Percentiles rank a stretch among this genome's conserved stretches.
Evolutionary conservation across 352 stramenopile genomes (phyloP).

Genomic region (Bremia lactucae): DNA sequence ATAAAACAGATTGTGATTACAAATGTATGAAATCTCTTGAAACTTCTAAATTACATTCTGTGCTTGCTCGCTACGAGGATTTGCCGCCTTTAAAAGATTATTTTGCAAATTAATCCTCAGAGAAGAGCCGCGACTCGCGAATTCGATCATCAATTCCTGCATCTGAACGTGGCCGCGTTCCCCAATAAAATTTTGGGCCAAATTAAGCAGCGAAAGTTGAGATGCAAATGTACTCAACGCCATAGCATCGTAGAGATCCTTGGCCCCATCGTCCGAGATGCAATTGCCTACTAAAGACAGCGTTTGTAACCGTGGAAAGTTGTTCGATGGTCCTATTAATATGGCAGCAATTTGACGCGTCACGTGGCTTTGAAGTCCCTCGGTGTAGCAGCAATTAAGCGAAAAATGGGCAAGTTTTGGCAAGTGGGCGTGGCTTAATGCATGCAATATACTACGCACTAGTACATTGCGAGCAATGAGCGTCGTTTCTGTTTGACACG

Average conservation of each 20-base stretch:
- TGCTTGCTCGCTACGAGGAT: too few relatives aligned
- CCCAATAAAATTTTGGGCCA: slow-evolving; percentile 51
- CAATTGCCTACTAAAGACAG: slow-evolving; percentile 41
- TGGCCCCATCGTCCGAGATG: slow-evolving; percentile 38
- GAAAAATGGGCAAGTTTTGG: slow-evolving; percentile 21
- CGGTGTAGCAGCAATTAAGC: slow-evolving; percentile 37
- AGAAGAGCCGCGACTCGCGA: slow-evolving; percentile 9
- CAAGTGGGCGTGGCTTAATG: slow-evolving; percentile 15
- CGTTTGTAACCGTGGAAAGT: slow-evolving; percentile 23
- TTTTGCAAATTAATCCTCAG: slow-evolving; percentile 24
- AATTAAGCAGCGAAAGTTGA: slow-evolving; percentile 13
- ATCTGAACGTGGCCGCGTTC: slow-evolving; percentile 36
- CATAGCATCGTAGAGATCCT: slow-evolving; percentile 28
- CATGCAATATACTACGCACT: slow-evolving; percentile 22
- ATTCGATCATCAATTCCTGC: slow-evolving; percentile 23
- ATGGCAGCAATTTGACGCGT: slow-evolving; percentile 28
- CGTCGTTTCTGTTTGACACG: slow-evolving; percentile 30
- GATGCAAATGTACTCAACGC: slow-evolving; percentile 5
- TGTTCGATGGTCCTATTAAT: slow-evolving; percentile 16
- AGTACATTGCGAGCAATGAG: slow-evolving; percentile 32
- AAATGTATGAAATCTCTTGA: too few relatives aligned
- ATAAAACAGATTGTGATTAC: too few relatives aligned
- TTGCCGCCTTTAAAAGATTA: slow-evolving; percentile 20
- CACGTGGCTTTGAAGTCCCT: slow-evolving; percentile 39
- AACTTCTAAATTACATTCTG: too few relatives aligned